Evolutionary conservation across 768 basidiomycete genomes (phyloP), one percentile per base, ranked within the genome.

Genomic region (Symmetrospora coprosmae): DNA sequence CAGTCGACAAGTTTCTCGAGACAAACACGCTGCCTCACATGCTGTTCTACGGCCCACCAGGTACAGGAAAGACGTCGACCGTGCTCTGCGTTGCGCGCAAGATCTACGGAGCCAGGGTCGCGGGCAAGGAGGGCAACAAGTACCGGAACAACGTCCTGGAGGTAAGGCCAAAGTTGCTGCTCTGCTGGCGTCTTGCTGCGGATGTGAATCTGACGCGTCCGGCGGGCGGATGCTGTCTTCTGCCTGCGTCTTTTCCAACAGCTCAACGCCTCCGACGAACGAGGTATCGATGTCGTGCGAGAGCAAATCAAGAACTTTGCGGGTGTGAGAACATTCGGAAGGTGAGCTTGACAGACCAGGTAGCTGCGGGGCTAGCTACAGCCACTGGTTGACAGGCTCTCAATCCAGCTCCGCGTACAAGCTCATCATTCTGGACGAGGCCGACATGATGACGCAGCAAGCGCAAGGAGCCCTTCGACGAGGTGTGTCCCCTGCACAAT

Each of bases 401-500:
- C n/a, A 38, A n/a, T n/a, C 11, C 8, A 19, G 31, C 11, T 52
- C 17, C 21, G 13, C 55, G 14, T 97, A 83, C 80, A 99, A 97
- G 70, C 83, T 99, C 71, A 92, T 99, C 73, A 83, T 99, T 63
- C 81, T 99, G 33, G 94, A 99, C 67, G 94, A 99, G 73, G 94
- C 94, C n/a, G 94, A 99, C 77, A 94, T 94, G 92, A 99, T 99
- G 94, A 99, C 94, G 0, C 84, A 89, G 64, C 85, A 87, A 58
- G 94, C 94, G 1, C 94, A 99, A 71, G 87, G 91, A 2, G 94
- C 94, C 25, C 80, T 99, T 30, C 85, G 94, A 28, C 85, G 94
- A 68, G 76, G 77, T 77, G 31, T 50, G 72, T 65, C 40, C 25
- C 23, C 8, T 13, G n/a, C 39, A 34, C 7, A 46, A 46, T 28